Base-by-base conservation (phyloP, 2,329 filamentous ascomycete species). In the Cladophialophora chaetospira region DNA sequence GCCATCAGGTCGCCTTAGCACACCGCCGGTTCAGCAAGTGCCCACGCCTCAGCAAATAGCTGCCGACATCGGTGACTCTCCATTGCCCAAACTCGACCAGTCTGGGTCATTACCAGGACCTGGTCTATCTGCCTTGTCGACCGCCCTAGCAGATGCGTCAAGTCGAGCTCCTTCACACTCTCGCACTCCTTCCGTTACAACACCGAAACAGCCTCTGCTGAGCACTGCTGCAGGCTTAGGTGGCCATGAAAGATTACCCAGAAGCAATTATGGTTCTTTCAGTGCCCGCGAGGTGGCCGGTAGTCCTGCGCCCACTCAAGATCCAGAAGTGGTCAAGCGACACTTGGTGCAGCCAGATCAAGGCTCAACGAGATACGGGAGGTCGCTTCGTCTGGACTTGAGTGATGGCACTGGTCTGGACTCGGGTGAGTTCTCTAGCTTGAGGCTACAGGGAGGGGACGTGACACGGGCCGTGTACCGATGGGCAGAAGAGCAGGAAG, bases 401-500 rank as follows among this genome's bases (percentile, higher is more conserved):
- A 55, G 67, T 15, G 69, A 65, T 35, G 73, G 68, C 55, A 70
- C 68, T 49, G 66, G 57, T 67, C 65, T 75, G 13, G 81, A 84
- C 60, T 84, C 87, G 4, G 89, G 94, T 57, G 90, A 96, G 68
- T 99, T 99, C 71, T 97, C 92, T 26, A 97, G 94, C 73, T 74
- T 99, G 70, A 87, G 87, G 69, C 78, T 99, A 44, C 95, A 97
- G 71, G 94, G 94, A 58, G 94, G 94, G 62, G 94, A 99, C 71
- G 88, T 97, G 55, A 97, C 93, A 21, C 82, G 94, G 59, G 90
- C 93, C 53, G 96, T 99, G 66, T 99, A 99, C 78, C 88, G 90
- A 66, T 99, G 95, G 90, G 91, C 91, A 4, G 91, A 97, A 72
- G 89, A 95, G 70, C 88, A 88, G 49, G 87, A 95, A 69, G 79